These are phyloP conservation scores for Solanum raphanifolium DNA, from an alignment of 257 asterid species.

Conservation along the genomic window DNA sequence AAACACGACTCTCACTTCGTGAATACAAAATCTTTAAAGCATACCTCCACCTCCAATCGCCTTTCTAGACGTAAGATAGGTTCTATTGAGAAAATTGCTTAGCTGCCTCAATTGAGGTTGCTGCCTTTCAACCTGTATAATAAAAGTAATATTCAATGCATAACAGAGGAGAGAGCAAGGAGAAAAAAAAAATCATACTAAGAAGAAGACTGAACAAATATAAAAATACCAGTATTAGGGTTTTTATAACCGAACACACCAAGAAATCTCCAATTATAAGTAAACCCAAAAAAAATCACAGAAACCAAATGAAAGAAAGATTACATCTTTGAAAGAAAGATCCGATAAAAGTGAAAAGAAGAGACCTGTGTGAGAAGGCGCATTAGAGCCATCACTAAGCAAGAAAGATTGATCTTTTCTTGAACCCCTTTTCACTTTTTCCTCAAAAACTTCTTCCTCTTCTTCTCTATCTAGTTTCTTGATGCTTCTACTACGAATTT, in stretches of 20 bases:
- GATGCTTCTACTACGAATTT: background rate
- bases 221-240: slow-evolving; percentile 27
- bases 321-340: background rate
- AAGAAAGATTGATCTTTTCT: slow-evolving; percentile 12
- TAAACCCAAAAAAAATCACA: background rate
- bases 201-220: background rate
- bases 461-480: background rate
- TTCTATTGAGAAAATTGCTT: slow-evolving; percentile 32
- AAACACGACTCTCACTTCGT: background rate
- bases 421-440: background rate
- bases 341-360: background rate
- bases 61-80: slow-evolving; percentile 27
- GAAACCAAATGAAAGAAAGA: background rate
- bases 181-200: background rate
- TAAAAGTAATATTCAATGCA: background rate
- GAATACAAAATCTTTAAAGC: background rate
- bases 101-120: slow-evolving; percentile 57
- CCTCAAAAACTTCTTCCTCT: background rate
- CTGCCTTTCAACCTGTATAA: slow-evolving; percentile 47
- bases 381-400: slow-evolving; percentile 41
- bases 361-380: slow-evolving; percentile 55
- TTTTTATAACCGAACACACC: background rate
- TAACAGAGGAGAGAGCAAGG: background rate
- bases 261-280: background rate
- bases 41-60: slow-evolving; percentile 40